Evolutionary conservation across 2,329 filamentous ascomycete genomes (phyloP).

Genomic region (Sporothrix mexicana): DNA sequence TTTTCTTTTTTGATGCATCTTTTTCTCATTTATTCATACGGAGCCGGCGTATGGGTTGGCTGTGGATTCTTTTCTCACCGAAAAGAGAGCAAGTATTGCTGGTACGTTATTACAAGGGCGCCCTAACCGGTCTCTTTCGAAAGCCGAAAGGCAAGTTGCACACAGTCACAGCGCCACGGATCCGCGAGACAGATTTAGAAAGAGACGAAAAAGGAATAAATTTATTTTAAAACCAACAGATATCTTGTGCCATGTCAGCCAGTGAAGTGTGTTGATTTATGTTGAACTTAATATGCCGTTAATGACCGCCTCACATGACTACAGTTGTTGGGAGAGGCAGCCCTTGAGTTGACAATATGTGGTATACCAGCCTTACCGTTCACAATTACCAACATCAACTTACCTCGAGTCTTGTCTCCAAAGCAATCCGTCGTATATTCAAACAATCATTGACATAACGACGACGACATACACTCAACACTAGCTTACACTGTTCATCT

Average conservation of each 20-base stretch:
- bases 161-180: not conserved
- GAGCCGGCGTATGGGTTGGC: constrained; percentile 2
- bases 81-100: not conserved
- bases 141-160: not conserved
- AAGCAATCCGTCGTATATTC: too few species aligned
- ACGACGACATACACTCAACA: not conserved
- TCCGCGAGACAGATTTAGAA: not conserved
- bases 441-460: not conserved
- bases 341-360: too few species aligned
- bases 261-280: not conserved
- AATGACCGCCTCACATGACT: not conserved
- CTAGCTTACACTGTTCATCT: not conserved
- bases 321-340: not conserved
- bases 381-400: not conserved
- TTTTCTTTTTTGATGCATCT: constrained; percentile 39
- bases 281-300: too few species aligned
- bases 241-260: not conserved
- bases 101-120: not conserved
- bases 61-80: constrained; percentile 9
- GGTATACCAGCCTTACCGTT: not conserved
- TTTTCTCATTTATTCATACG: constrained; percentile 38
- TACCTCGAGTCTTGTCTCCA: not conserved
- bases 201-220: constrained; percentile 19
- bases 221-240: not conserved
- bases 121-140: not conserved